A percentile compares a stretch with the other conserved stretches of the same genome.
These are phyloP conservation scores for Waltiozyma sp. DNA, from an alignment of 1,139 yeast genomes.

Conservation along the genomic window DNA sequence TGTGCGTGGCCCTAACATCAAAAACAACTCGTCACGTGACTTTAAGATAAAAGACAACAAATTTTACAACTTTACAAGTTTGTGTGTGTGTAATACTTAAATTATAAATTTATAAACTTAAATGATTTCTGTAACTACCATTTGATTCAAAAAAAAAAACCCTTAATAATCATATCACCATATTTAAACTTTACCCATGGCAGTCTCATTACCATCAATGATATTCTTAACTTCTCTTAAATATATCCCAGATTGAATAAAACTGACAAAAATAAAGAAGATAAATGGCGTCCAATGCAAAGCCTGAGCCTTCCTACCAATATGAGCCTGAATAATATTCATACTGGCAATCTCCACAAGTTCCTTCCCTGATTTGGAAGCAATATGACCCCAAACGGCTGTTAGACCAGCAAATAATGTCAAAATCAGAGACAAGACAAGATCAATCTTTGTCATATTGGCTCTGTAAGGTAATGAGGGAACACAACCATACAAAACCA, in stretches of 20 bases:
- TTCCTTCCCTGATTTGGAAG: constrained; percentile 33
- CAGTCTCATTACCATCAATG: background rate
- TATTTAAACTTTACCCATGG: background rate
- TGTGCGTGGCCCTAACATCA: too few relatives aligned
- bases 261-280: constrained; percentile 27
- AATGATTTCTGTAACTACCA: too few relatives aligned
- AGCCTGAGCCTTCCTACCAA: constrained; percentile 45
- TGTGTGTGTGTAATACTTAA: too few relatives aligned
- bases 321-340: constrained; percentile 31
- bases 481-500: constrained; percentile 32
- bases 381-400: constrained; percentile 58
- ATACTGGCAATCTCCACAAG: constrained; percentile 43
- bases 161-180: too few relatives aligned
- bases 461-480: constrained; percentile 38
- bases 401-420: constrained; percentile 57
- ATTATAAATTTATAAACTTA: too few relatives aligned
- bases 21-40: too few relatives aligned
- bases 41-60: too few relatives aligned
- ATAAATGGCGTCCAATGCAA: constrained; percentile 56
- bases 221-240: background rate
- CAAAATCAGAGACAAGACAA: constrained; percentile 28
- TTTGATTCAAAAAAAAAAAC: too few relatives aligned
- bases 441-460: constrained; percentile 23
- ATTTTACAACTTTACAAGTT: too few relatives aligned
- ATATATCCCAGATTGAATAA: background rate